Percentiles rank a stretch among this genome's conserved stretches.
Evolutionary conservation across 495 filamentous ascomycete genomes (phyloP).

Genomic region (Penicillium paradoxum): DNA sequence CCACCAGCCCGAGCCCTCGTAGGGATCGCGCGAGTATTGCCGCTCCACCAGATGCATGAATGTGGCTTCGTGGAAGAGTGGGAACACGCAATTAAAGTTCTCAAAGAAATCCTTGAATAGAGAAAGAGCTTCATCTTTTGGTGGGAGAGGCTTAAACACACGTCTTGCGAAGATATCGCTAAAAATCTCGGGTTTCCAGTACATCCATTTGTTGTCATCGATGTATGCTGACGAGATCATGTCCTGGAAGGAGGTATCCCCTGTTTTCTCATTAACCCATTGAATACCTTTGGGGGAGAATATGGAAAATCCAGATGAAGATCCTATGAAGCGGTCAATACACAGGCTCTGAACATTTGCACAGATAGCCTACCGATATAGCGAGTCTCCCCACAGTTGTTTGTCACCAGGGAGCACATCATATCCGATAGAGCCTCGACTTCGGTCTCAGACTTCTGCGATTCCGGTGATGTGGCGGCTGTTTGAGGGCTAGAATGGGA

Average conservation of each 20-base stretch:
- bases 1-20: constrained; percentile 97
- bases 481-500: constrained; percentile 55
- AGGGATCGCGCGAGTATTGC: constrained; percentile 90
- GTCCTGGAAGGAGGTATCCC: constrained; percentile 87
- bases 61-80: constrained; percentile 93
- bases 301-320: constrained; percentile 96
- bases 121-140: constrained; percentile 74
- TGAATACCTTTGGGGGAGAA: constrained; percentile 97
- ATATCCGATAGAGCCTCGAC: constrained; percentile 92
- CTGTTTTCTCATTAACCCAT: constrained; percentile 98
- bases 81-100: constrained; percentile 98
- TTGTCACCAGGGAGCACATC: constrained; percentile 99
- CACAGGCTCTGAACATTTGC: background rate
- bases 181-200: constrained; percentile 96
- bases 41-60: constrained; percentile 95
- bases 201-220: constrained; percentile 88
- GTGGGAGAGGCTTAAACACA: constrained; percentile 76
- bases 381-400: constrained; percentile 89
- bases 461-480: constrained; percentile 56
- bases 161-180: constrained; percentile 83
- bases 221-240: constrained; percentile 84
- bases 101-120: constrained; percentile 91
- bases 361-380: constrained; percentile 72
- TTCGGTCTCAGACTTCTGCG: constrained; percentile 58
- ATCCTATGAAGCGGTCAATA: constrained; percentile 53